Evolutionary conservation across 176 grass and related monocot species (phyloP).

Genomic region (Calamus simplicifolius): DNA sequence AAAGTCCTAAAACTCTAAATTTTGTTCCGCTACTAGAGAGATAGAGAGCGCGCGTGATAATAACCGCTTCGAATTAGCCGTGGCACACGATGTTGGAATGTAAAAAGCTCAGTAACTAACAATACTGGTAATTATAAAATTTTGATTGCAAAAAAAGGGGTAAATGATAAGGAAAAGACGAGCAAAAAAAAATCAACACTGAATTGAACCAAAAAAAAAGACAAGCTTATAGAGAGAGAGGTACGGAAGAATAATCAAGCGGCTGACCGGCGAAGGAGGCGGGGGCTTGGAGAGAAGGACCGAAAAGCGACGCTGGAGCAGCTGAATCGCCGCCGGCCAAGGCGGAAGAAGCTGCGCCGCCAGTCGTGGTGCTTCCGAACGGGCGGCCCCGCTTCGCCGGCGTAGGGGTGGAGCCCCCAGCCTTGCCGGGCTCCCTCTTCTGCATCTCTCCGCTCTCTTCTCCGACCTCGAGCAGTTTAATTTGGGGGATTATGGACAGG

Average conservation of each 20-base stretch:
- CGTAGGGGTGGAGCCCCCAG: constrained; percentile 39
- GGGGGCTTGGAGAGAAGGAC: constrained; percentile 75
- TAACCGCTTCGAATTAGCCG: too few relatives aligned
- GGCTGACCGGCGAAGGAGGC: constrained; percentile 47
- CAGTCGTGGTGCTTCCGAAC: constrained; percentile 60
- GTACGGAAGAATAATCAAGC: too few relatives aligned
- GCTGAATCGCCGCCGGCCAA: constrained; percentile 33
- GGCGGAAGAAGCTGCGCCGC: constrained; percentile 24
- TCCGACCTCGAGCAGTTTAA: too few relatives aligned
- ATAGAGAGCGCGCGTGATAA: too few relatives aligned
- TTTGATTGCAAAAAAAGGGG: not conserved
- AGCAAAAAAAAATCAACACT: too few relatives aligned
- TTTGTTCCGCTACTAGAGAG: too few relatives aligned
- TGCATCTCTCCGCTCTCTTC: constrained; percentile 37
- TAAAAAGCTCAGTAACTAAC: too few relatives aligned
- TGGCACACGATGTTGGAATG: too few relatives aligned
- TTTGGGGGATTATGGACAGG: too few relatives aligned
- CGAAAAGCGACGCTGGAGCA: constrained; percentile 55
- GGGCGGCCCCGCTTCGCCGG: constrained; percentile 89
- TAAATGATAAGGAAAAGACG: not conserved
- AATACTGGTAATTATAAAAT: too few relatives aligned
- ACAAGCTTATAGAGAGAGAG: not conserved
- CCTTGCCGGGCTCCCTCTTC: constrained; percentile 64
- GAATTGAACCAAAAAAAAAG: not conserved
- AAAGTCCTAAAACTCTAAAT: too few relatives aligned